phyloP scores from a whole-genome alignment of 306 rosid species.

The Begonia fuchsioides region DNA sequence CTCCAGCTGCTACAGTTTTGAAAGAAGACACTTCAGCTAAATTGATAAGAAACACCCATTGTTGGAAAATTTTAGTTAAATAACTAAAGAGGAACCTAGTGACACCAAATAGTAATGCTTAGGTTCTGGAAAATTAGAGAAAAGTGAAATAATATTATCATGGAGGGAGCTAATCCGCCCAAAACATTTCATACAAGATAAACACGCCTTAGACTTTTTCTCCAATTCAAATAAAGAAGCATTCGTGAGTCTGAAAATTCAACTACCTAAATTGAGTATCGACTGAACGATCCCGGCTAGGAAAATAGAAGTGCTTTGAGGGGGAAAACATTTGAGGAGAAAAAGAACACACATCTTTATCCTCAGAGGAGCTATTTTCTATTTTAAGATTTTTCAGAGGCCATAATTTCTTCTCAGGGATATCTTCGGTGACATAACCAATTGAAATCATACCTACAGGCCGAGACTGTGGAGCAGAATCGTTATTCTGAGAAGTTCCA shows the following conservation, averaged over 20 bases:
- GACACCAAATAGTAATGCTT: too few relatives aligned
- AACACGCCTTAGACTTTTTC: too few relatives aligned
- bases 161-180: too few relatives aligned
- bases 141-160: too few relatives aligned
- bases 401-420: too few relatives aligned
- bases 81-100: neutral
- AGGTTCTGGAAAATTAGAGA: too few relatives aligned
- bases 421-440: neutral
- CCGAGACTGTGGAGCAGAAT: conserved; percentile 12
- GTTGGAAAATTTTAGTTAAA: conserved; percentile 4
- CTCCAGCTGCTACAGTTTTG: conserved; percentile 24
- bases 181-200: too few relatives aligned
- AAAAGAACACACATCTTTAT: neutral
- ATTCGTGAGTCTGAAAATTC: neutral
- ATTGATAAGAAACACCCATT: conserved; percentile 3
- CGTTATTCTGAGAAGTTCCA: conserved; percentile 6
- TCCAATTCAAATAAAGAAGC: neutral
- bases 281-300: neutral
- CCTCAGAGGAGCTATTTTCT: neutral
- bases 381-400: neutral
- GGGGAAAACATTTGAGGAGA: neutral
- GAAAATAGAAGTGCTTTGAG: neutral
- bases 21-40: conserved; percentile 14
- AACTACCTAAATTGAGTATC: neutral
- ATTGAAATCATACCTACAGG: conserved; percentile 26